Conservation (phyloP, 2,329 filamentous ascomycete species). For the Trichoderma breve region DNA sequence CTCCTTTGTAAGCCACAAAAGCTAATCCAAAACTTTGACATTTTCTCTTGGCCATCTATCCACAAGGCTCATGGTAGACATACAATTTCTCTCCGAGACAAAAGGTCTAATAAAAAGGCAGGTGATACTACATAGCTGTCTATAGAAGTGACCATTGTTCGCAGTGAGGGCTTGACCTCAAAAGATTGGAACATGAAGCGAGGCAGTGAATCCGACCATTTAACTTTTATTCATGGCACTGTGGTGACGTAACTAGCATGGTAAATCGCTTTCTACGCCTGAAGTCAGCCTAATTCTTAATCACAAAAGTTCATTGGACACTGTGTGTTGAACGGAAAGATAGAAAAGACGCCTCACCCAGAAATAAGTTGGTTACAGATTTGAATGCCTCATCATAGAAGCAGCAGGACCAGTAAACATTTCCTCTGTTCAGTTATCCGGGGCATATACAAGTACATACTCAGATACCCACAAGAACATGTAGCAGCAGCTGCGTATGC, state of each 20-base stretch:
- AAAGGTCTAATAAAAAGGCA: background rate
- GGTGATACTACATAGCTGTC: background rate
- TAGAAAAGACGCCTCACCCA: no score
- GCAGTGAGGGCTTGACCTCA: background rate
- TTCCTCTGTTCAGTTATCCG: no score
- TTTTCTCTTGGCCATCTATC: background rate
- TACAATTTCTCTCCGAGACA: background rate
- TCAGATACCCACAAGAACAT: no score
- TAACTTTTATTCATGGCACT: background rate
- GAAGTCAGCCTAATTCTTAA: background rate
- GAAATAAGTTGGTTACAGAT: no score
- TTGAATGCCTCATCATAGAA: no score
- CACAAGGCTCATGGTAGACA: background rate
- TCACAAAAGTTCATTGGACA: background rate
- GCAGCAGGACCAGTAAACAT: no score
- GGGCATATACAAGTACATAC: no score
- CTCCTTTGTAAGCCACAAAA: background rate
- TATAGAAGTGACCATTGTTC: background rate
- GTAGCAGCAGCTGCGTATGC: no score
- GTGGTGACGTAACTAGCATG: background rate
- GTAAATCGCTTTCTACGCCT: background rate
- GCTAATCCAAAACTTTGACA: background rate
- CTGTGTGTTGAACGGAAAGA: no score
- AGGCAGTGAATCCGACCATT: background rate
- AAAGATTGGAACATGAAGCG: background rate